phyloP scores from a whole-genome alignment of 306 rosid genomes.

The Vicia villosa region DNA sequence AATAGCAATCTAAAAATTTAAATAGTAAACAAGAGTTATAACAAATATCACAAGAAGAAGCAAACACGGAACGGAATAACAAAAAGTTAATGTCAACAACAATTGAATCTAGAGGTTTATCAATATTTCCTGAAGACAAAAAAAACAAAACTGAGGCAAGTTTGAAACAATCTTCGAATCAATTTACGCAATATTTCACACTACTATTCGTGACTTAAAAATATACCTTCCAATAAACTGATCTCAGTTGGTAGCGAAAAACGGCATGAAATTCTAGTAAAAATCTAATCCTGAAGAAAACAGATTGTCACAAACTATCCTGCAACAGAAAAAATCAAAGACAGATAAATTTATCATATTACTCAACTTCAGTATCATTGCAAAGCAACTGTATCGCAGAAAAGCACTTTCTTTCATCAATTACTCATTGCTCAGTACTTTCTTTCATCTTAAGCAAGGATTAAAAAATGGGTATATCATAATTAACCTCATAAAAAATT shows the following conservation, averaged over 20 bases:
- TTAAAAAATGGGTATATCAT: conserved; percentile 23
- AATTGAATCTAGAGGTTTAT: conserved; percentile 13
- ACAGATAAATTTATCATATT: conserved; percentile 32
- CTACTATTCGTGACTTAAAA: background rate
- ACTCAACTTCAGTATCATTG: conserved; percentile 21
- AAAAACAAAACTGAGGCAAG: no score
- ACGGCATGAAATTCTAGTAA: conserved; percentile 19
- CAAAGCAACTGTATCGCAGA: conserved; percentile 18
- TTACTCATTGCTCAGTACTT: conserved; percentile 28
- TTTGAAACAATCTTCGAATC: background rate
- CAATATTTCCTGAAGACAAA: background rate
- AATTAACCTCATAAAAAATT: conserved; percentile 31
- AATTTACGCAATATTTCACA: conserved; percentile 6
- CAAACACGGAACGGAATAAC: conserved; percentile 4
- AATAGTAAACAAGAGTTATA: conserved; percentile 10
- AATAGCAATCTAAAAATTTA: conserved; percentile 31
- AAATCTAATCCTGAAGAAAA: conserved; percentile 32
- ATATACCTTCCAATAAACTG: conserved; percentile 34
- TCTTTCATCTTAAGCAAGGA: conserved; percentile 33
- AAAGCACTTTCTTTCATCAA: background rate
- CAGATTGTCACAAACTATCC: conserved; percentile 41
- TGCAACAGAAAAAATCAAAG: conserved; percentile 43
- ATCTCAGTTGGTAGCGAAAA: conserved; percentile 27
- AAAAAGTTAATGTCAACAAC: conserved; percentile 25
- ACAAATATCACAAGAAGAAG: conserved; percentile 24